A percentile compares a stretch with the other conserved stretches of the same genome.
phyloP scores from a whole-genome alignment of 1,284 basidiomycete genomes.

The Irpex rosettiformis region DNA sequence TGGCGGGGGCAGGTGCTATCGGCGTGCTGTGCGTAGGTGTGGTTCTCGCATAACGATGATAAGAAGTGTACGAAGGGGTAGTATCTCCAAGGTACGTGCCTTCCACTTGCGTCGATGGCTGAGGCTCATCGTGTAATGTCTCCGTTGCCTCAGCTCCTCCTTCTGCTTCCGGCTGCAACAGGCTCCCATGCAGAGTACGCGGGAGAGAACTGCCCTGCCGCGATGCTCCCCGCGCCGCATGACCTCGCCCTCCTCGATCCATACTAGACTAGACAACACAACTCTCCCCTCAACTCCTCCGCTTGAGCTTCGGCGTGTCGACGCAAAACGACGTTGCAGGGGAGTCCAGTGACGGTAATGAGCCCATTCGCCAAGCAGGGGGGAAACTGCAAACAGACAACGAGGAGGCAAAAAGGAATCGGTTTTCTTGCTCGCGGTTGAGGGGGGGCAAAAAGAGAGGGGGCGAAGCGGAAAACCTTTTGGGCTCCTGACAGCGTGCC shows the following conservation, averaged over 20 bases:
- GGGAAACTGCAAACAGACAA: constrained; percentile 20
- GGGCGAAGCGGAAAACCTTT: constrained; percentile 22
- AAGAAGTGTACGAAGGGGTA: constrained; percentile 2
- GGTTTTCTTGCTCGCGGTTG: constrained; percentile 17
- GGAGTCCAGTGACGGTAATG: constrained; percentile 18
- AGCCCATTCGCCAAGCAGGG: constrained; percentile 28
- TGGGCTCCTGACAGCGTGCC: constrained; percentile 21
- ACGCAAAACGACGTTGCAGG: constrained; percentile 6
- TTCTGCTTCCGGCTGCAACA: constrained; percentile 9
- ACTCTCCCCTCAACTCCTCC: constrained; percentile 14
- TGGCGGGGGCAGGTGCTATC: neutral
- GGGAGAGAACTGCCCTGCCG: constrained; percentile 12
- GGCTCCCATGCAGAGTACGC: constrained; percentile 9
- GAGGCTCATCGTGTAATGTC: constrained; percentile 7
- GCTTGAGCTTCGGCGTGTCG: constrained; percentile 4
- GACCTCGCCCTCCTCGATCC: constrained; percentile 15
- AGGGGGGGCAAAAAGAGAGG: constrained; percentile 14
- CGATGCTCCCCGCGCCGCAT: neutral
- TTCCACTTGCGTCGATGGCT: constrained; percentile 1
- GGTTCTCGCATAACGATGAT: neutral
- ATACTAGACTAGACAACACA: constrained; percentile 8
- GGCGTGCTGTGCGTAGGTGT: constrained; percentile 1
- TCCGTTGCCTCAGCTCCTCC: neutral
- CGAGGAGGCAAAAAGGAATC: constrained; percentile 16
- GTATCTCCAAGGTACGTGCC: neutral